Evolutionary conservation across 257 asterid species (phyloP).

Genomic region (Eustoma russellianum): DNA sequence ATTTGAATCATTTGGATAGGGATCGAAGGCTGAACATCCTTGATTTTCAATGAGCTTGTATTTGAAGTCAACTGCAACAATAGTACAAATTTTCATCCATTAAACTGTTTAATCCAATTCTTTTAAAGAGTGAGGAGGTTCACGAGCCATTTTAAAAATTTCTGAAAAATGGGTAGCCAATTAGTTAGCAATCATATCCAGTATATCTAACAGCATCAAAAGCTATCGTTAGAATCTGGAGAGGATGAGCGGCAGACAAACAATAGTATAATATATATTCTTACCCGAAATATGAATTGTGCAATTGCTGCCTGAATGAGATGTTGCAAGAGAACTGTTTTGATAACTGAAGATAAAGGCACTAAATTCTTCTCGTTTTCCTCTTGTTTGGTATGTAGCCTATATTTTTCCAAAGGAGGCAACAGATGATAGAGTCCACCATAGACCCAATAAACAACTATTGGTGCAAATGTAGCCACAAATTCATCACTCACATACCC

Average conservation of each 20-base stretch:
- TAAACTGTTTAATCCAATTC: too few relatives aligned
- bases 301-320: constrained; percentile 66
- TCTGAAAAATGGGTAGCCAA: too few relatives aligned
- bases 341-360: constrained; percentile 55
- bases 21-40: constrained; percentile 51
- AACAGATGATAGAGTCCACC: constrained; percentile 79
- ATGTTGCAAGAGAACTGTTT: constrained; percentile 75
- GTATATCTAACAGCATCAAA: too few relatives aligned
- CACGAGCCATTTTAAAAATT: too few relatives aligned
- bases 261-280: constrained; percentile 4
- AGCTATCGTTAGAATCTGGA: too few relatives aligned
- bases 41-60: constrained; percentile 23
- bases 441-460: constrained; percentile 77
- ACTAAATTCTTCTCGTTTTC: constrained; percentile 64
- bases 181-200: too few relatives aligned
- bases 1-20: constrained; percentile 46
- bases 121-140: too few relatives aligned
- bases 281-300: constrained; percentile 69
- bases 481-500: constrained; percentile 72
- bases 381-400: constrained; percentile 69
- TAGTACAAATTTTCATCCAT: neutral
- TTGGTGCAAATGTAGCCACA: constrained; percentile 89
- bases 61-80: constrained; percentile 61
- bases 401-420: constrained; percentile 60
- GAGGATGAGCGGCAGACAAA: too few relatives aligned